Evolutionary conservation across 805 yeast genomes (phyloP).

Genomic region (Tetrapisispora phaffii): DNA sequence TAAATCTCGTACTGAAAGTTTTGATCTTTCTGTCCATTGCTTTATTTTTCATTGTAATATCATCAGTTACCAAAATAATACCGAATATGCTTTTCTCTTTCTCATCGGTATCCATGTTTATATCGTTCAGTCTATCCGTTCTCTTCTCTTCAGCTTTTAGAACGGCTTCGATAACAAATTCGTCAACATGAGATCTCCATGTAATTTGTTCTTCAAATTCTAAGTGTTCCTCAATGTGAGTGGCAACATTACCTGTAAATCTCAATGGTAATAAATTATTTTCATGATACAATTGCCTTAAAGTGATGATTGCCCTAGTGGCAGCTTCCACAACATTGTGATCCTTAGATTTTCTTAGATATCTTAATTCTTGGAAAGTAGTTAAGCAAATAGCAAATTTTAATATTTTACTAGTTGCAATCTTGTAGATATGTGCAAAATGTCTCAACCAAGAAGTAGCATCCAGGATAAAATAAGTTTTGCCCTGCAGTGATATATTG

Average conservation of each 20-base stretch:
- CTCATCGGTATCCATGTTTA: background rate
- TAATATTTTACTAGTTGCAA: slow-evolving; percentile 50
- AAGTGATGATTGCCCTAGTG: slow-evolving; percentile 65
- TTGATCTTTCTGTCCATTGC: slow-evolving; percentile 18
- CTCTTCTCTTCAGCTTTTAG: slow-evolving; percentile 20
- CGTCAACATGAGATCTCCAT: slow-evolving; percentile 68
- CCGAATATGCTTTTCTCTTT: background rate
- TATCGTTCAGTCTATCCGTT: slow-evolving; percentile 1
- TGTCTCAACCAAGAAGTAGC: slow-evolving; percentile 76
- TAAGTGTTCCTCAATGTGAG: slow-evolving; percentile 57
- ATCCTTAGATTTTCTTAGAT: slow-evolving; percentile 60
- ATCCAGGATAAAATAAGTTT: slow-evolving; percentile 56
- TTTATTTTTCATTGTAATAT: slow-evolving; percentile 58
- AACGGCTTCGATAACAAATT: slow-evolving; percentile 47
- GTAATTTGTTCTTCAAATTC: slow-evolving; percentile 65
- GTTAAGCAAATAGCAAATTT: slow-evolving; percentile 59
- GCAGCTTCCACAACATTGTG: slow-evolving; percentile 71
- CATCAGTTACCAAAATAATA: slow-evolving; percentile 60
- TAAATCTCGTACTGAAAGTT: slow-evolving; percentile 28
- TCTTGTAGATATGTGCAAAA: slow-evolving; percentile 65
- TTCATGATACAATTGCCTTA: slow-evolving; percentile 54
- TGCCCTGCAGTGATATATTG: background rate
- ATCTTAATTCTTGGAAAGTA: slow-evolving; percentile 68
- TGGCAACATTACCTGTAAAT: slow-evolving; percentile 60
- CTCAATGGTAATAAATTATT: slow-evolving; percentile 49